Base-by-base conservation (phyloP, 179 eudicot species). In the Drosera spatulata region DNA sequence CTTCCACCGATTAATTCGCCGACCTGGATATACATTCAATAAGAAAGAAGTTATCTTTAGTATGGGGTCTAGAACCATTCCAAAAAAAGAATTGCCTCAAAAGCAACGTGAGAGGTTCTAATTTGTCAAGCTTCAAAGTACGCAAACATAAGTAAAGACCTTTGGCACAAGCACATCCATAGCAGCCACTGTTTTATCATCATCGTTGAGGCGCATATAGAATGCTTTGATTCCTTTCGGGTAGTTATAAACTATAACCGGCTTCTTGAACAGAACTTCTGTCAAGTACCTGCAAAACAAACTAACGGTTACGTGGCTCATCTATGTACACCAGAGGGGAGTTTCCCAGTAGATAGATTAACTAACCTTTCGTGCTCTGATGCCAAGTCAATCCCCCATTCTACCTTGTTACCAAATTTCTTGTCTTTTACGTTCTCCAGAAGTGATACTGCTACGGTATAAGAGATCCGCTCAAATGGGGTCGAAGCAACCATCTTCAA, bases 81-180 rank as follows among this genome's bases (percentile, higher is more conserved):
- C 45, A 4, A 43, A 43, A 10, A 56, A 39, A 54, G 37, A 14
- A 39, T 11, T 11, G 0, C 43, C 43, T 56, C 39, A 43, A n/a
- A 10, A 3, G 47, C 10, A 13, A 41, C 22, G 10, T 10, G 5
- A 22, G 3, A 43, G 10, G 2, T 4, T 4, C 43, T 4, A 15
- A 39, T 14, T 45, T 47, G n/a, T 4, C 44, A 63, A 40, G 50
- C 41, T 49, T 38, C 12, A 4, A 41, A 7, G 55, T 41, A 41
- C 39, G 13, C 6, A 43, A 46, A 33, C 12, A 6, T 1, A 12
- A 41, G 38, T 39, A 39, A 71, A 14, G 66, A 89, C 99, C 99
- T 89, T 93, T 2, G 99, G 99, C 22, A 93, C 96, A 63, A 93
- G 93, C 61, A 93, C 96, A 82, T 93, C 99, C 99, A 93, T 93